Base-by-base conservation (phyloP, 179 eudicot species). In the Drosera spatulata region DNA sequence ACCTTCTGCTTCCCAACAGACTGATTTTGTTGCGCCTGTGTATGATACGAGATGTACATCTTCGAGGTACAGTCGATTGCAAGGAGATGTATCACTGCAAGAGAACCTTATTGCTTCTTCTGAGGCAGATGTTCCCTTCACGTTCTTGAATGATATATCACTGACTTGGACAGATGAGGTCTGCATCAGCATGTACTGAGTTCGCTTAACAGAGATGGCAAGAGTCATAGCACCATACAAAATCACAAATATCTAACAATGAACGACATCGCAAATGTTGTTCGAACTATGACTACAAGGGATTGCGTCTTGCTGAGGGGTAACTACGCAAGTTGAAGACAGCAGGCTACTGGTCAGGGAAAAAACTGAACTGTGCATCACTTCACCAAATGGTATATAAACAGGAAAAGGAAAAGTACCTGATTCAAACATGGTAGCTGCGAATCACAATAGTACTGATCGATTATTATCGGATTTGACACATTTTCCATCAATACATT, bases 381-480 rank as follows among this genome's bases (percentile, higher is more conserved):
- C n/a, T 11, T 2, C 50, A 46, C 8, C 50, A 46, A 11, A 6
- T 22, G 64, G 42, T 40, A 22, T 22, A 22, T 22, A 22, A 22
- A 22, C 33, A 0, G 33, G 33, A 22, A 22, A 22, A 22, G 33
- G 1, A 22, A 22, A 22, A 39, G 49, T 81, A 93, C 96, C 96
- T 93, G 83, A 74, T 93, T 93, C 61, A 50, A 56, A 68, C 99
- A 93, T 55, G 89, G 75, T 46, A 56, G 10, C 46, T 63, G 68
- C 10, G 90, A 67, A 69, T 93, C 96, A 58, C 99, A 93, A 50
- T 93, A 89, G 61, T 82, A 93, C 61, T 93, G 99, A 72, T 91
- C 96, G 55, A 91, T 75, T 67, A 91, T 79, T n/a, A 91, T 84
- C 10, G 98, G 98, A 79, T 88, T 85, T 44, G 95, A 77, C 52